Conservation (phyloP, 179 eudicot species). For the Amaranthus tricolor region DNA sequence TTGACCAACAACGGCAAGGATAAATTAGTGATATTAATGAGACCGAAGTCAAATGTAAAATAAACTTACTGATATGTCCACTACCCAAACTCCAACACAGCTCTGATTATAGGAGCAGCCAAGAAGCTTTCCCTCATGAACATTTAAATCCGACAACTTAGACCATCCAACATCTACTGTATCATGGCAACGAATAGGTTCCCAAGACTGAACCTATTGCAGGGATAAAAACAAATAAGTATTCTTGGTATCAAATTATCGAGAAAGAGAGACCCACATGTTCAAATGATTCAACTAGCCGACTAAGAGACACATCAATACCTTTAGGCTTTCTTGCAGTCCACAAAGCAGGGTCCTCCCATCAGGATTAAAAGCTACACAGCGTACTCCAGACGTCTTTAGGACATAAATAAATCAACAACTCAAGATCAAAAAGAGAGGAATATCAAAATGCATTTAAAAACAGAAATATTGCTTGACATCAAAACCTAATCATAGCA, state of each 20-base stretch:
- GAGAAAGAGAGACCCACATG: not conserved
- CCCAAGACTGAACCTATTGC: slow-evolving; percentile 87
- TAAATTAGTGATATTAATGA: not conserved
- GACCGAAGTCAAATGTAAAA: not conserved
- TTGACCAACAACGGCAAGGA: slow-evolving; percentile 6
- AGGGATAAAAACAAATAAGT: slow-evolving; percentile 12
- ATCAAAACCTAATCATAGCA: slow-evolving; percentile 5
- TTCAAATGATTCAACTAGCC: slow-evolving; percentile 1
- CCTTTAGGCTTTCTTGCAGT: slow-evolving; percentile 91
- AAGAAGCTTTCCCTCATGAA: slow-evolving; percentile 97
- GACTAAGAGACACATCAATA: slow-evolving; percentile 16
- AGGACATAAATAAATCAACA: slow-evolving; percentile 10
- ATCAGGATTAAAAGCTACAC: slow-evolving; percentile 95
- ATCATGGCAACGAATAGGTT: slow-evolving; percentile 88
- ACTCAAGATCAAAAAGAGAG: slow-evolving; percentile 8
- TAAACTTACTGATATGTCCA: slow-evolving; percentile 76
- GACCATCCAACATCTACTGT: slow-evolving; percentile 98
- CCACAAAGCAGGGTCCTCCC: slow-evolving; percentile 95
- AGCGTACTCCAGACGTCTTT: slow-evolving; percentile 92
- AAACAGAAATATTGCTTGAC: not conserved
- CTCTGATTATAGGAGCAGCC: slow-evolving; percentile 98
- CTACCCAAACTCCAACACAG: slow-evolving; percentile 99
- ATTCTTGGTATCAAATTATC: not conserved
- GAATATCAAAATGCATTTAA: not conserved
- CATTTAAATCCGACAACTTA: slow-evolving; percentile 84